Conservation (phyloP, 2,329 filamentous ascomycete genomes). For the Chaetomiaceae sp. region DNA sequence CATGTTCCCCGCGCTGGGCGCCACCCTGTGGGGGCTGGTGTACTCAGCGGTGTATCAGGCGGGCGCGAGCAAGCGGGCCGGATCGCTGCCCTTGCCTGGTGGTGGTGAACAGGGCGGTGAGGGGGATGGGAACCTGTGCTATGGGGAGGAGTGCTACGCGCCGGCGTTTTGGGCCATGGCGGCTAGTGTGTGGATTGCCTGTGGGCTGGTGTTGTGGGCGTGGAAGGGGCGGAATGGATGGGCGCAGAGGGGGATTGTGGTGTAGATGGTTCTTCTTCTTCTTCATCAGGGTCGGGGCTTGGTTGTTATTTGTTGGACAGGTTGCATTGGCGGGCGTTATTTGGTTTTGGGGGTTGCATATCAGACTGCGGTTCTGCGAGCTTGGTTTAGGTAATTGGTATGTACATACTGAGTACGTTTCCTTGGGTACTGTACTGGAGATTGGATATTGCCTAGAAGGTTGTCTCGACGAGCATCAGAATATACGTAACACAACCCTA, state of each 20-base stretch:
- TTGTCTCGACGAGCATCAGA: no score
- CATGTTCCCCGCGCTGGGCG: conserved; percentile 82
- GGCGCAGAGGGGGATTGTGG: conserved; percentile 68
- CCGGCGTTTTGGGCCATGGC: conserved; percentile 83
- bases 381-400: no score
- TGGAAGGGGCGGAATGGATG: conserved; percentile 78
- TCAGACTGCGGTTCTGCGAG: no score
- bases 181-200: conserved; percentile 71
- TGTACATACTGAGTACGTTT: no score
- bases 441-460: no score
- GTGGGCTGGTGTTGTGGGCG: conserved; percentile 66
- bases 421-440: no score
- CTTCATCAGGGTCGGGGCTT: no score
- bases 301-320: no score
- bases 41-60: conserved; percentile 78
- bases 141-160: conserved; percentile 76
- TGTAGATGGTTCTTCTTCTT: no score
- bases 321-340: no score
- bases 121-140: conserved; percentile 61
- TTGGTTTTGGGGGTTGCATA: no score
- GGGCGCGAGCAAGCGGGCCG: conserved; percentile 44
- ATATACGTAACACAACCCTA: no score
- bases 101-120: conserved; percentile 27
- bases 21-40: conserved; percentile 84
- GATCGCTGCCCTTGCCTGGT: neutral